Conservation (phyloP, 1,139 yeast genomes). For the Pichia terricola region DNA sequence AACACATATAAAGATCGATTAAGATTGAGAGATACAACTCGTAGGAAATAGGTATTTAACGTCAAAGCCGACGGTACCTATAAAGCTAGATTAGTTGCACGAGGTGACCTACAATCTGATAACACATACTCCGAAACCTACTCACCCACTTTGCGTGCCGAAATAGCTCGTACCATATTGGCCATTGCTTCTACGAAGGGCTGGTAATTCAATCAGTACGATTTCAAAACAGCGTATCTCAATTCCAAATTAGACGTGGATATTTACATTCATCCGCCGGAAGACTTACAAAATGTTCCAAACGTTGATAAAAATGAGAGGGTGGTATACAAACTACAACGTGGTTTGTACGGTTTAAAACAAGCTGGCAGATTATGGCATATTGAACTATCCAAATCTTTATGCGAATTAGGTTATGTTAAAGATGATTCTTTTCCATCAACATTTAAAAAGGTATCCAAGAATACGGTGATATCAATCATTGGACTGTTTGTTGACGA, state of each 20-base stretch:
- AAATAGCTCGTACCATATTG: not conserved
- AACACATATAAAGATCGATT: too few relatives aligned
- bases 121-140: not conserved
- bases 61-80: not conserved
- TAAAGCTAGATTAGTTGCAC: not conserved
- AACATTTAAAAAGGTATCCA: not conserved
- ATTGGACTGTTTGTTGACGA: constrained; percentile 1
- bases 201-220: not conserved
- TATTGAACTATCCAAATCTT: not conserved
- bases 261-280: not conserved
- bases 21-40: not conserved
- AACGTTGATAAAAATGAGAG: not conserved
- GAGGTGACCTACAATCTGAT: not conserved
- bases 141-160: not conserved
- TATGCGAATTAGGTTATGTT: not conserved
- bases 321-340: constrained; percentile 1
- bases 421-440: constrained; percentile 1
- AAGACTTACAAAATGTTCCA: not conserved
- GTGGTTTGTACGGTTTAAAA: constrained; percentile 1
- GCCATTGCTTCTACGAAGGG: not conserved
- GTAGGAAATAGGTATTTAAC: not conserved
- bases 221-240: not conserved
- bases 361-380: constrained; percentile 1
- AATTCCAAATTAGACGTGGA: not conserved
- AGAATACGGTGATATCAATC: not conserved